A percentile compares a stretch with the other conserved stretches of the same genome.
Conservation (phyloP, 116 monocot species). For the Papilionanthe hybrid region DNA sequence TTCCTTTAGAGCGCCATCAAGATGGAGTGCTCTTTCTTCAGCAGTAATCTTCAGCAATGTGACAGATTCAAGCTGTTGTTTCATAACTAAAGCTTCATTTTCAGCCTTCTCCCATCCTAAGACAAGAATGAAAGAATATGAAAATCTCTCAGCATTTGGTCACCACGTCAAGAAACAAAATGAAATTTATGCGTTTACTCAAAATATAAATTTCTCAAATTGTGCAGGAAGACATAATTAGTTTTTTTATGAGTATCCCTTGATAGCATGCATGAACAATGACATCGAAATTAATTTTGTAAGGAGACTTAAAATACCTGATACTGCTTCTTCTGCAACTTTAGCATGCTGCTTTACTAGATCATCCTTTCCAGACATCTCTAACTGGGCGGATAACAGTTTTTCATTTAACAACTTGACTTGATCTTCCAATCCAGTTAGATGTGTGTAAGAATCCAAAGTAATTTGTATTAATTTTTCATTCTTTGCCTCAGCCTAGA, state of each 20-base stretch:
- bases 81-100: conserved; percentile 68
- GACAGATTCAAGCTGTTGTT: conserved; percentile 71
- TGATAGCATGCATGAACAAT: neutral
- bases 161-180: neutral
- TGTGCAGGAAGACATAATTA: neutral
- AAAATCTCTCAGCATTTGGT: neutral
- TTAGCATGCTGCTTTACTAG: conserved; percentile 54
- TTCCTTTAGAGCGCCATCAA: conserved; percentile 75
- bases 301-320: conserved; percentile 23
- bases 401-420: conserved; percentile 46
- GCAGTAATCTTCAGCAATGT: conserved; percentile 51
- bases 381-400: conserved; percentile 35
- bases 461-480: conserved; percentile 47
- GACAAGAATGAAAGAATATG: neutral
- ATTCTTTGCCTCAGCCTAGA: conserved; percentile 31
- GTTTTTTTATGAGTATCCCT: neutral
- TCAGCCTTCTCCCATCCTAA: conserved; percentile 92
- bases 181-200: neutral
- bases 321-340: conserved; percentile 67
- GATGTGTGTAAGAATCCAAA: conserved; percentile 40
- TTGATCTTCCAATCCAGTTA: conserved; percentile 54
- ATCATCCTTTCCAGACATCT: conserved; percentile 35
- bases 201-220: neutral
- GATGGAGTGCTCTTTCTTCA: conserved; percentile 61
- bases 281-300: neutral